Evolutionary conservation across 2,329 filamentous ascomycete genomes (phyloP), one percentile per base, ranked within the genome.

Genomic region (Talaromyces sp.): DNA sequence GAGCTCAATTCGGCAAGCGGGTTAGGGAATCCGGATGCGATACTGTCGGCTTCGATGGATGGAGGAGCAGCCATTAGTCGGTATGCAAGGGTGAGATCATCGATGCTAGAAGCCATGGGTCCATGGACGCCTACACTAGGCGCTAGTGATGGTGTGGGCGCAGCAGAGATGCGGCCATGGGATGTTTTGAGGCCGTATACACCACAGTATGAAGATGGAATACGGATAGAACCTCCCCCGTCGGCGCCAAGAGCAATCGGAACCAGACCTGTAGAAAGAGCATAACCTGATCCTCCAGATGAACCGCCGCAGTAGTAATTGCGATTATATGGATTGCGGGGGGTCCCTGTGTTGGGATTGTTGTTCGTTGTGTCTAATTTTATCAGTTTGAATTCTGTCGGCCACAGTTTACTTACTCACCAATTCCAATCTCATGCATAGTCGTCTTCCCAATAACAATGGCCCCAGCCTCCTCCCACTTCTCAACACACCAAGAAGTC

Each of bases 61-160:
- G 96, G 85, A 0, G 92, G 90, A 61, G 87, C 84, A 2, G 90
- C 85, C 84, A 96, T 92, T 70, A 91, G 75, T 59, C 91, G 88
- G 79, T 95, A 97, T n/a, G 90, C 89, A 61, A 93, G 83, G 67
- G 90, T 89, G 6, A 97, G 85, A 72, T 96, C 93, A 41, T 88
- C 82, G 67, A 90, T 90, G 63, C 85, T 94, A 57, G 87, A 84
- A 16, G 91, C 90, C 71, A 97, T 85, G 8, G 93, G 93, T 0
- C 92, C 91, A 7, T 86, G 81, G 16, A 95, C 89, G 64, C 85
- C 86, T 39, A 87, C 88, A 0, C 85, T 89, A 39, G 83, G 82
- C 31, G 84, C 85, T 60, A 87, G 82, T 65, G 85, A 85, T 14
- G 82, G 77, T 1, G 86, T 84, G 0, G 90, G 90, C 3, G 82